Evolutionary conservation across 2,329 filamentous ascomycete species (phyloP).

Genomic region (Karstenula rhodostoma): DNA sequence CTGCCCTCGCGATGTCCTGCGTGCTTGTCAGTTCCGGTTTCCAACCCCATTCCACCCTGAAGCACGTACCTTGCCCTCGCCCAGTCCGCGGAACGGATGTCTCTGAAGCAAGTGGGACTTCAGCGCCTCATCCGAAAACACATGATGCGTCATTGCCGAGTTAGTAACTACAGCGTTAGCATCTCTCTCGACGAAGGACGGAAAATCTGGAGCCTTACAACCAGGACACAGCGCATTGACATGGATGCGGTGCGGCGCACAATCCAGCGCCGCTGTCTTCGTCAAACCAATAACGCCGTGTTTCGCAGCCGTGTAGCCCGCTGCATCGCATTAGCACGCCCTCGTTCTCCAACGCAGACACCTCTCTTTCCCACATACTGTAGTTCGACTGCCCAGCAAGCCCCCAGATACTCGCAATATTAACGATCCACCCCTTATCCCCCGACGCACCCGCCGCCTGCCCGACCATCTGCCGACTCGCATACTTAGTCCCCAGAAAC

Average conservation of each 20-base stretch:
- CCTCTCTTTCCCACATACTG: slow-evolving; percentile 26
- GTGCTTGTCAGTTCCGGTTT: slow-evolving; percentile 14
- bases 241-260: slow-evolving; percentile 58
- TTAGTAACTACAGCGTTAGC: slow-evolving; percentile 27
- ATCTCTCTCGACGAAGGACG: not conserved
- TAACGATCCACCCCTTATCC: slow-evolving; percentile 62
- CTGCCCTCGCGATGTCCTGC: slow-evolving; percentile 48
- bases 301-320: slow-evolving; percentile 58
- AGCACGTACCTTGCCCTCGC: slow-evolving; percentile 14
- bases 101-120: slow-evolving; percentile 18
- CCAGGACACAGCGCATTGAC: slow-evolving; percentile 64
- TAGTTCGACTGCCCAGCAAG: slow-evolving; percentile 44
- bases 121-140: slow-evolving; percentile 23
- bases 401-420: slow-evolving; percentile 61
- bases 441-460: slow-evolving; percentile 51
- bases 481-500: slow-evolving; percentile 57
- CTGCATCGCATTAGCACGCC: slow-evolving; percentile 5
- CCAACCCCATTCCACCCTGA: not conserved
- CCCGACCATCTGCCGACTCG: slow-evolving; percentile 58
- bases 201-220: slow-evolving; percentile 42
- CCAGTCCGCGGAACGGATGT: slow-evolving; percentile 44
- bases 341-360: too few species aligned
- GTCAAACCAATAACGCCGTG: slow-evolving; percentile 62
- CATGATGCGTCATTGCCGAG: slow-evolving; percentile 30
- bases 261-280: slow-evolving; percentile 59